phyloP scores from a whole-genome alignment of 2,329 filamentous ascomycete genomes.

The Malbranchea cinnamomea region DNA sequence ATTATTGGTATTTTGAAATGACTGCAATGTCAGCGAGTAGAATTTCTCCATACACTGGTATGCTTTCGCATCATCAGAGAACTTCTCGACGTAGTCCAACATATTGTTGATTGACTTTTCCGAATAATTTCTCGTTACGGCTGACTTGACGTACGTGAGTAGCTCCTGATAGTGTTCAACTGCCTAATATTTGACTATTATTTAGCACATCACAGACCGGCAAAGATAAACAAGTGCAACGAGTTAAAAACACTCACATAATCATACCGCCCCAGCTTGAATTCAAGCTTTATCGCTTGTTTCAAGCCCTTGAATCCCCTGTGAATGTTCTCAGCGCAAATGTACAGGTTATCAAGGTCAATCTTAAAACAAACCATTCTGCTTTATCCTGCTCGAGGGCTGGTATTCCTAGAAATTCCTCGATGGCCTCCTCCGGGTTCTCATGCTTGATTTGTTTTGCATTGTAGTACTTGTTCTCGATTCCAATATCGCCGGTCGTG shows the following conservation, averaged over 20 bases:
- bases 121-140: conserved; percentile 93
- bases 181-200: conserved; percentile 39
- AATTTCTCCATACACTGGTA: conserved; percentile 83
- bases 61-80: conserved; percentile 54
- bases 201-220: neutral
- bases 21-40: conserved; percentile 82
- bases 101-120: conserved; percentile 99
- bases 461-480: conserved; percentile 99
- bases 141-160: conserved; percentile 91
- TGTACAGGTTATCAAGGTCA: too few relatives aligned
- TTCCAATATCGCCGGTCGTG: conserved; percentile 75
- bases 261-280: conserved; percentile 76
- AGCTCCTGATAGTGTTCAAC: conserved; percentile 88
- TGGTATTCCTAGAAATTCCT: conserved; percentile 82
- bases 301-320: conserved; percentile 93
- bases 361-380: conserved; percentile 55
- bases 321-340: too few relatives aligned
- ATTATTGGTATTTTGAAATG: conserved; percentile 95
- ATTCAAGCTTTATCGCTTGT: conserved; percentile 89
- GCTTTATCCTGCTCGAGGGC: conserved; percentile 77
- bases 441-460: conserved; percentile 89
- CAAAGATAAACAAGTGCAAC: neutral
- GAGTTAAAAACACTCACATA: conserved; percentile 39
- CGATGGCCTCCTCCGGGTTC: conserved; percentile 75
- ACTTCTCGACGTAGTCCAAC: conserved; percentile 94